A percentile compares a stretch with the other conserved stretches of the same genome.
Conservation (phyloP, 2,329 filamentous ascomycete genomes). For the Curvularia eragrostidis region DNA sequence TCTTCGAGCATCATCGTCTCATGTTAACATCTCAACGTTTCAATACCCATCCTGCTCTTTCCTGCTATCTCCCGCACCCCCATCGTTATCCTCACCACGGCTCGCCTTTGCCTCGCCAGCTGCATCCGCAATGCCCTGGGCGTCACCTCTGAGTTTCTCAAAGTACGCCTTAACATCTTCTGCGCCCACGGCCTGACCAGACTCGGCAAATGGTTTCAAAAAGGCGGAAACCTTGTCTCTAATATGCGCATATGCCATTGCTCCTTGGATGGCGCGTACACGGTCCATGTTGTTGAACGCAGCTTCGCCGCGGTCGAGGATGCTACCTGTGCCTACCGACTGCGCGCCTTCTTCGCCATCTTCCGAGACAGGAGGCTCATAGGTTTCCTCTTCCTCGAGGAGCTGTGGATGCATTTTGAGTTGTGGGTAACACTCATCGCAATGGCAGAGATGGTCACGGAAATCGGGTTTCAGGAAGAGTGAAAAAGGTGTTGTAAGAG, state of each 20-base stretch:
- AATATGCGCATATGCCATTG: slow-evolving; percentile 97
- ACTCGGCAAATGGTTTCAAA: slow-evolving; percentile 91
- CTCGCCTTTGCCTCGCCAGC: slow-evolving; percentile 40
- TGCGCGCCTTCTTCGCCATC: slow-evolving; percentile 59
- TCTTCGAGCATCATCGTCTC: not conserved
- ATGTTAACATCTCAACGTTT: slow-evolving; percentile 27
- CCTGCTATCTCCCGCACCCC: slow-evolving; percentile 37
- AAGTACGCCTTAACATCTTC: slow-evolving; percentile 98
- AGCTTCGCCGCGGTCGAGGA: slow-evolving; percentile 91
- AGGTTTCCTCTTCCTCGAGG: slow-evolving; percentile 91
- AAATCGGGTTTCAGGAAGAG: slow-evolving; percentile 84
- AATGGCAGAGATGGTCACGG: slow-evolving; percentile 82
- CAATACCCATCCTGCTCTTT: slow-evolving; percentile 52
- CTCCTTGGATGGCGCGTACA: slow-evolving; percentile 88
- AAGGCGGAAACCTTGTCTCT: slow-evolving; percentile 97
- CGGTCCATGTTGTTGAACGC: slow-evolving; percentile 91
- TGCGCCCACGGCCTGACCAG: slow-evolving; percentile 83
- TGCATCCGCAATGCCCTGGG: slow-evolving; percentile 65
- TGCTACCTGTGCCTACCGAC: slow-evolving; percentile 75
- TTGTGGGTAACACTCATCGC: slow-evolving; percentile 76
- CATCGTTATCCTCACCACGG: slow-evolving; percentile 31
- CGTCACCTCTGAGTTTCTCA: slow-evolving; percentile 89
- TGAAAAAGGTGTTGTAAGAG: slow-evolving; percentile 70
- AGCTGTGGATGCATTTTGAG: slow-evolving; percentile 78
- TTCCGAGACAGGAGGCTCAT: slow-evolving; percentile 83